A percentile compares a stretch with the other conserved stretches of the same genome.
Evolutionary conservation across 768 basidiomycete species (phyloP).

Genomic region (Lactarius vividus): DNA sequence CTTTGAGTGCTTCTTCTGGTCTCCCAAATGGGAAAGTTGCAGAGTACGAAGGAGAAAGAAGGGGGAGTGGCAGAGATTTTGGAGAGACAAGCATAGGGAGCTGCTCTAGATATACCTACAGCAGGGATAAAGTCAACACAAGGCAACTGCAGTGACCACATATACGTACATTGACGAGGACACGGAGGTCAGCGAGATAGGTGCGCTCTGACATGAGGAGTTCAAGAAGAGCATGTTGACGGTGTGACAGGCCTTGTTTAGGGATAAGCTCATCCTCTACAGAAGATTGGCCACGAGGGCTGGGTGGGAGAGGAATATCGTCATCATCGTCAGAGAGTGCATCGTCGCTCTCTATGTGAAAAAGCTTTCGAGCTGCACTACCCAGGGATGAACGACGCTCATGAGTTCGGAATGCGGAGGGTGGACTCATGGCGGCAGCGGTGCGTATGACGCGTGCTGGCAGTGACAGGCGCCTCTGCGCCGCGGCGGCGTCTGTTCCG

Average conservation of each 20-base stretch:
- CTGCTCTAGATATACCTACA: constrained; percentile 47
- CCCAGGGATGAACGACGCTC: constrained; percentile 20
- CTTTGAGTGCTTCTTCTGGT: constrained; percentile 13
- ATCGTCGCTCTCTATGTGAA: constrained; percentile 38
- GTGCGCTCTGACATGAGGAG: constrained; percentile 80
- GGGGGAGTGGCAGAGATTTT: constrained; percentile 12
- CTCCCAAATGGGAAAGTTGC: constrained; percentile 17
- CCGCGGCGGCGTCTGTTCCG: not conserved
- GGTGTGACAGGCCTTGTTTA: constrained; percentile 26
- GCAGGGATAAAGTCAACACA: constrained; percentile 5
- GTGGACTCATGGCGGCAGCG: not conserved
- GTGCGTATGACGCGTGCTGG: constrained; percentile 13
- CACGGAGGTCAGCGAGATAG: constrained; percentile 76
- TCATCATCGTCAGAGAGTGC: constrained; percentile 35
- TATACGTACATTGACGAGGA: constrained; percentile 65
- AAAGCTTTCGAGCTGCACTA: constrained; percentile 25
- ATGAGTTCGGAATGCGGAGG: constrained; percentile 11
- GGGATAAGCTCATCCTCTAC: constrained; percentile 4
- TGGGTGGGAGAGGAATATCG: constrained; percentile 18
- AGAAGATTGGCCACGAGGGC: not conserved
- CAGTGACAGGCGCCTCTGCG: constrained; percentile 22
- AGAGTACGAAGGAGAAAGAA: constrained; percentile 38
- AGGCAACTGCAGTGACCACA: not conserved
- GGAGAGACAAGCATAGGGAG: constrained; percentile 36
- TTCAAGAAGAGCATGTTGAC: constrained; percentile 78